phyloP scores from a whole-genome alignment of 2,329 filamentous ascomycete species.

The Colletotrichum sp. region DNA sequence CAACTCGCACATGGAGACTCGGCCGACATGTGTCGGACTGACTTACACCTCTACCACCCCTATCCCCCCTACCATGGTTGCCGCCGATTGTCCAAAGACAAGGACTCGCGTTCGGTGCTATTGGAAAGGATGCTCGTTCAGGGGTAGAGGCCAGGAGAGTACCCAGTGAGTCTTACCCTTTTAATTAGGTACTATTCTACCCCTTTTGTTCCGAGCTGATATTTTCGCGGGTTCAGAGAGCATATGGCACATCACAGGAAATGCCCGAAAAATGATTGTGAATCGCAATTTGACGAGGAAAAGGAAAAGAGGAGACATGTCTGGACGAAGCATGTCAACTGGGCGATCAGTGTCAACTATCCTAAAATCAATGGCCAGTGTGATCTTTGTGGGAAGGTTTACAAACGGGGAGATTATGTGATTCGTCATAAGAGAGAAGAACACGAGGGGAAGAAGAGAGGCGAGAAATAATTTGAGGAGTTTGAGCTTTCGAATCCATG shows the following conservation, averaged over 20 bases:
- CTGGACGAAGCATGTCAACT: neutral
- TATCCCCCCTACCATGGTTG: neutral
- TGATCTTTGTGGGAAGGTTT: neutral
- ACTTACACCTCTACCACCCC: neutral
- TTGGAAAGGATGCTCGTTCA: neutral
- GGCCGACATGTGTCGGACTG: fast-evolving
- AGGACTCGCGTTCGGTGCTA: neutral
- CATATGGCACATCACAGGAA: neutral
- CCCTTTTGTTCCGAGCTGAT: fast-evolving
- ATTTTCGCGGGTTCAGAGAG: neutral
- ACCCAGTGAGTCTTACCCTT: fast-evolving
- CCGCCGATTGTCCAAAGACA: neutral
- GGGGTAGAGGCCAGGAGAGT: fast-evolving
- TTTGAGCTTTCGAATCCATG: neutral
- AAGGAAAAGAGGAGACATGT: neutral
- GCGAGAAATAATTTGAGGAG: fast-evolving
- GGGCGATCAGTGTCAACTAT: neutral
- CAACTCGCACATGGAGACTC: fast-evolving
- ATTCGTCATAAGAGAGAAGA: neutral
- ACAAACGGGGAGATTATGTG: neutral
- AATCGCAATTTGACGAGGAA: neutral
- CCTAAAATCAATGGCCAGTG: neutral
- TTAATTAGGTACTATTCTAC: fast-evolving
- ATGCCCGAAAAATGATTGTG: neutral
- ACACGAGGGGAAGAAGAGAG: neutral